Percentiles rank a stretch among this genome's conserved stretches.
Conservation (phyloP, 345 rosid genomes). For the Dipteronia dyeriana region DNA sequence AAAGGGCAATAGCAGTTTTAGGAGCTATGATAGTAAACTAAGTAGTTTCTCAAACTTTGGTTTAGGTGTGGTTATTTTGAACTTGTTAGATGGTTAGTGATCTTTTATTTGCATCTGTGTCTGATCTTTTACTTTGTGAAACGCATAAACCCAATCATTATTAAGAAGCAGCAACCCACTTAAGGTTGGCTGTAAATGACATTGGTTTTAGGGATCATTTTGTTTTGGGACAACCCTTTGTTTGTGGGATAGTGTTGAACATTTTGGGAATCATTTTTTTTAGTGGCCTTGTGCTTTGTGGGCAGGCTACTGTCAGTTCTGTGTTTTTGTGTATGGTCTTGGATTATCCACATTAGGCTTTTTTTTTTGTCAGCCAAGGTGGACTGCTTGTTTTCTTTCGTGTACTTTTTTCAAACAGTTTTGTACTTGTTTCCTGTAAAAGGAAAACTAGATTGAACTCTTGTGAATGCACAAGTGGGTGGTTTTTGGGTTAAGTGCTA, state of each 20-base stretch:
- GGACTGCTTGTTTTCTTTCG: neutral
- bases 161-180: neutral
- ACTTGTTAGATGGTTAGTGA: neutral
- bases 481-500: neutral
- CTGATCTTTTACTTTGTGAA: neutral
- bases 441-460: neutral
- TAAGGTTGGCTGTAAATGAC: neutral
- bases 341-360: neutral
- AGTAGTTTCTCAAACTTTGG: neutral
- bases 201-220: too few relatives aligned
- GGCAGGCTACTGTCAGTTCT: too few relatives aligned
- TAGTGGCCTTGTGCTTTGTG: too few relatives aligned
- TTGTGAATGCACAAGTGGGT: neutral
- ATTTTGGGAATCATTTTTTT: too few relatives aligned
- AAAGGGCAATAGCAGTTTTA: neutral
- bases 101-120: neutral
- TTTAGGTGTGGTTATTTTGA: neutral
- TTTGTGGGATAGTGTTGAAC: too few relatives aligned
- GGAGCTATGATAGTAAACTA: neutral
- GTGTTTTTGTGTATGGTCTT: neutral
- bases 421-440: neutral
- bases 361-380: neutral
- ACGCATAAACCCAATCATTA: neutral
- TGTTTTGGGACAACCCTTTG: neutral
- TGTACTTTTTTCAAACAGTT: neutral